Conservation (phyloP, 2,329 filamentous ascomycete species). For the Fusarium sp. region DNA sequence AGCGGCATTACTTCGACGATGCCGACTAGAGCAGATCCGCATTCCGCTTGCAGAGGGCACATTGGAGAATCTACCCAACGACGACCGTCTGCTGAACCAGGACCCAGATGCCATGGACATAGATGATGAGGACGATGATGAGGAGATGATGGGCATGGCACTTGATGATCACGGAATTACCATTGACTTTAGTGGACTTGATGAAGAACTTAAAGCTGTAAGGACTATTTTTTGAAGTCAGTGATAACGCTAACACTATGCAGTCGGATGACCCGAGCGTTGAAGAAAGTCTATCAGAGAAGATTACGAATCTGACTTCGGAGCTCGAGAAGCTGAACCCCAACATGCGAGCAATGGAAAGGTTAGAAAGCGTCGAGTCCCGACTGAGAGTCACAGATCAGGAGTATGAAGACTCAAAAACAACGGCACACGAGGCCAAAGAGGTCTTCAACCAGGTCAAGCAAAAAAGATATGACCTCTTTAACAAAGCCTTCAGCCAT, state of each 20-base stretch:
- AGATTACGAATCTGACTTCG: slow-evolving; percentile 75
- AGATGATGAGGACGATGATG: slow-evolving; percentile 79
- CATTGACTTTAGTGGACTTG: slow-evolving; percentile 83
- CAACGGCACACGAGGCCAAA: slow-evolving; percentile 76
- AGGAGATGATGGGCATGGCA: slow-evolving; percentile 68
- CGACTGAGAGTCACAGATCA: slow-evolving; percentile 86
- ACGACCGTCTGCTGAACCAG: slow-evolving; percentile 78
- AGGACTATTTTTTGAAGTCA: slow-evolving; percentile 44
- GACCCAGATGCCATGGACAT: slow-evolving; percentile 94
- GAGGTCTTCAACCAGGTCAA: slow-evolving; percentile 87
- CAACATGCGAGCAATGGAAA: slow-evolving; percentile 95
- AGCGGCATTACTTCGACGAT: slow-evolving; percentile 85
- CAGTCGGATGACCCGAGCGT: slow-evolving; percentile 75
- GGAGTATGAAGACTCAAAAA: slow-evolving; percentile 87
- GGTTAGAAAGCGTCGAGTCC: slow-evolving; percentile 84
- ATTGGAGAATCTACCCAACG: slow-evolving; percentile 86
- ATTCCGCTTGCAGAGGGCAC: slow-evolving; percentile 82
- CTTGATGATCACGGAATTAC: slow-evolving; percentile 92
- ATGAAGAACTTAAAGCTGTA: slow-evolving; percentile 83
- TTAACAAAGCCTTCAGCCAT: slow-evolving; percentile 94
- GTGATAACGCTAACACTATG: slow-evolving; percentile 42
- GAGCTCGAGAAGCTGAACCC: slow-evolving; percentile 95
- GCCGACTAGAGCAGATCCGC: slow-evolving; percentile 92
- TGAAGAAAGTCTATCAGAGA: slow-evolving; percentile 81
- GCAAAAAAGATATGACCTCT: slow-evolving; percentile 84